phyloP scores from a whole-genome alignment of 352 stramenopile genomes.

The Globisporangium cederbergense region DNA sequence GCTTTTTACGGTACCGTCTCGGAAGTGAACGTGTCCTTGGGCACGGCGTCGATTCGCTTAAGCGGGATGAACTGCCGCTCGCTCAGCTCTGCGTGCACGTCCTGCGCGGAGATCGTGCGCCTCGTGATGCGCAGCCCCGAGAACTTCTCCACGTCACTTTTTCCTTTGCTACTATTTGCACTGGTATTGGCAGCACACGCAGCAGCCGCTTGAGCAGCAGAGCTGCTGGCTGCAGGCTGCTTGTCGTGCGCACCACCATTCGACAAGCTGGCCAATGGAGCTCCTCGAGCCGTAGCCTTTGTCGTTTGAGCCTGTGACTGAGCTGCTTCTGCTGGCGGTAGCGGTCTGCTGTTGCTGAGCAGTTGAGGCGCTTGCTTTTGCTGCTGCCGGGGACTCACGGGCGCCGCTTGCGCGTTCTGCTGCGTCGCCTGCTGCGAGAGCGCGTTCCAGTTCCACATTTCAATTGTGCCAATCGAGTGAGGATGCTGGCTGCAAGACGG shows the following conservation, averaged over 20 bases:
- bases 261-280: neutral
- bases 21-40: slow-evolving; percentile 52
- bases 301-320: neutral
- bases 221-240: neutral
- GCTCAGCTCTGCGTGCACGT: slow-evolving; percentile 59
- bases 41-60: slow-evolving; percentile 48
- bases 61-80: slow-evolving; percentile 67
- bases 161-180: neutral
- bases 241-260: neutral
- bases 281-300: neutral
- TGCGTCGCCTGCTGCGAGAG: slow-evolving; percentile 17
- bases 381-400: neutral
- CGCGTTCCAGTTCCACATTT: slow-evolving; percentile 25
- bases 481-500: neutral
- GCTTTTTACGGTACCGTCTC: slow-evolving; percentile 28
- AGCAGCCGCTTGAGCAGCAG: slow-evolving; percentile 14
- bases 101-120: slow-evolving; percentile 40
- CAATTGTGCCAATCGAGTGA: neutral
- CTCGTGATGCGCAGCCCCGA: slow-evolving; percentile 57
- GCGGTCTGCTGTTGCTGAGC: neutral
- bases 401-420: slow-evolving; percentile 12
- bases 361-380: slow-evolving; percentile 2
- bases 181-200: slow-evolving; percentile 13
- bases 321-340: neutral
- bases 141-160: slow-evolving; percentile 37